These are phyloP conservation scores for Mesembryanthemum crystallinum DNA, from an alignment of 148 eudicot genomes.

Conservation along the genomic window DNA sequence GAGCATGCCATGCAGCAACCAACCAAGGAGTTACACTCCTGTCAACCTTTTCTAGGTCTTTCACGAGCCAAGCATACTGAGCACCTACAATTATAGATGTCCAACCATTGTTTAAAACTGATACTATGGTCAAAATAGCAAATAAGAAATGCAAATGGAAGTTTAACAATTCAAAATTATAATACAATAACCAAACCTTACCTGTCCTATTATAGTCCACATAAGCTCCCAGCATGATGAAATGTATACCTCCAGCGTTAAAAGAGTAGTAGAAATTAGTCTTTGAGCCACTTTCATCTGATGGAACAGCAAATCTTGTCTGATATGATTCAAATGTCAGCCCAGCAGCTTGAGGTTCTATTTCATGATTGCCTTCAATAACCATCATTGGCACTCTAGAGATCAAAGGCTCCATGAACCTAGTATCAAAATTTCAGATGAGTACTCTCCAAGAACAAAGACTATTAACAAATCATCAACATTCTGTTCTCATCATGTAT, in stretches of 20 bases:
- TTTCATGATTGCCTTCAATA: slow-evolving; percentile 91
- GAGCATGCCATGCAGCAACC: slow-evolving; percentile 87
- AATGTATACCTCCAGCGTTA: slow-evolving; percentile 82
- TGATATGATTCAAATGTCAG: slow-evolving; percentile 62
- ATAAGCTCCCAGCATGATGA: slow-evolving; percentile 86
- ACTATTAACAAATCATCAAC: neutral
- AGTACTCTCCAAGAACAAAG: neutral
- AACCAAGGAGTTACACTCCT: slow-evolving; percentile 77
- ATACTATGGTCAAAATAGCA: neutral
- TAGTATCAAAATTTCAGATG: slow-evolving; percentile 23
- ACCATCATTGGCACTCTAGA: slow-evolving; percentile 94
- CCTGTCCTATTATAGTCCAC: slow-evolving; percentile 65
- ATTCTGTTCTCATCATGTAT: neutral
- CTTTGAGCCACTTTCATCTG: slow-evolving; percentile 67
- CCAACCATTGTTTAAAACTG: neutral
- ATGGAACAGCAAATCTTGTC: slow-evolving; percentile 80
- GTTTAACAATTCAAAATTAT: slow-evolving; percentile 5
- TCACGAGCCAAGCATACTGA: slow-evolving; percentile 70
- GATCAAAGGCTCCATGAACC: slow-evolving; percentile 84
- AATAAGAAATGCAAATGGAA: neutral
- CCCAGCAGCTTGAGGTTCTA: slow-evolving; percentile 75
- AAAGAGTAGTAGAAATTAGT: slow-evolving; percentile 74
- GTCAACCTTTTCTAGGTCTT: slow-evolving; percentile 52
- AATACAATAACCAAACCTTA: slow-evolving; percentile 21
- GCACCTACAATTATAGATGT: slow-evolving; percentile 40